phyloP scores from a whole-genome alignment of 2,329 filamentous ascomycete genomes.

The Fusarium phyllophilum region DNA sequence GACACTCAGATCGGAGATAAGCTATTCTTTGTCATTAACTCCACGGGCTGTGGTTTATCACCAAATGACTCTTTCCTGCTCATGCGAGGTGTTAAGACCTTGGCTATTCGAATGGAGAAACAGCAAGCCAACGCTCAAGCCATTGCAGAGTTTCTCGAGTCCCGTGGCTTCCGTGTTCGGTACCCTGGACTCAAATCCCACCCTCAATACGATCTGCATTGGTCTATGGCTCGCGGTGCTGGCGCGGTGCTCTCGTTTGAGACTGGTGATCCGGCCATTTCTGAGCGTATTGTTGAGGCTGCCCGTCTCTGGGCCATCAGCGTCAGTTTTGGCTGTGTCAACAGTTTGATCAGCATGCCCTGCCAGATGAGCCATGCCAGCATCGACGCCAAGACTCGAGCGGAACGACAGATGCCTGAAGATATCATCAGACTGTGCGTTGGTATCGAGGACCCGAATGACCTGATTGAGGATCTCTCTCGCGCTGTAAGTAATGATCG shows the following conservation, averaged over 20 bases:
- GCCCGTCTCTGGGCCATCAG: slow-evolving; percentile 93
- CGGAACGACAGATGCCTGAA: slow-evolving; percentile 91
- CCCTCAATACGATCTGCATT: slow-evolving; percentile 95
- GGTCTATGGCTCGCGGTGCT: slow-evolving; percentile 92
- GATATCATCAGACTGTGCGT: slow-evolving; percentile 96
- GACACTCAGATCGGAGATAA: slow-evolving; percentile 83
- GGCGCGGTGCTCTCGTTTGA: slow-evolving; percentile 97
- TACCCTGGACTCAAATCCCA: slow-evolving; percentile 95
- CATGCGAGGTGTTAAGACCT: slow-evolving; percentile 93
- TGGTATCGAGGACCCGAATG: slow-evolving; percentile 91
- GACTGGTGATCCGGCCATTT: slow-evolving; percentile 85
- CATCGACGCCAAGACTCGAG: slow-evolving; percentile 93
- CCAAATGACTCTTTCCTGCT: slow-evolving; percentile 97
- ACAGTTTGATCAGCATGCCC: slow-evolving; percentile 98
- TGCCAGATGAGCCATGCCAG: slow-evolving; percentile 99
- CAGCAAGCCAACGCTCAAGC: slow-evolving; percentile 92
- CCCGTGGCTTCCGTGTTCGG: slow-evolving; percentile 90
- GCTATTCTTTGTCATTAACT: slow-evolving; percentile 97
- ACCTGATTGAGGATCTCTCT: slow-evolving; percentile 91
- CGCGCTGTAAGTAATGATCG: slow-evolving; percentile 76
- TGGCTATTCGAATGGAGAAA: slow-evolving; percentile 98
- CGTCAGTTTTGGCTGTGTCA: slow-evolving; percentile 97
- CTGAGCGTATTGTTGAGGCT: slow-evolving; percentile 93
- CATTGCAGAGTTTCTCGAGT: slow-evolving; percentile 92
- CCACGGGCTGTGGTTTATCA: slow-evolving; percentile 90